These are phyloP conservation scores for Pistacia integerrima DNA, from an alignment of 345 rosid species.

Conservation along the genomic window DNA sequence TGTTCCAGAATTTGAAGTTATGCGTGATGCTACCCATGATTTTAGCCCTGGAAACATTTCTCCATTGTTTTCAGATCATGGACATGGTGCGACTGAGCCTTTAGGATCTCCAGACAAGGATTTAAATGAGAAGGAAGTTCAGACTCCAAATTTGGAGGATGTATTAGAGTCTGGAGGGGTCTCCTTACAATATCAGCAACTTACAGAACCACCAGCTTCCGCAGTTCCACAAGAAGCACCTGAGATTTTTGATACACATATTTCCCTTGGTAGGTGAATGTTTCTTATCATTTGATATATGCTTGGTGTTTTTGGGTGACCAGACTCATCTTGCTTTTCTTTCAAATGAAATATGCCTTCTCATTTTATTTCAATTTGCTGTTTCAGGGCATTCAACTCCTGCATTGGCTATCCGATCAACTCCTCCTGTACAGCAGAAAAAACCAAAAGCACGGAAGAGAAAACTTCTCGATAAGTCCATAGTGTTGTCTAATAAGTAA, in stretches of 20 bases:
- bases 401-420: conserved; percentile 51
- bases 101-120: conserved; percentile 30
- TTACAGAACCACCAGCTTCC: conserved; percentile 45
- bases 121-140: conserved; percentile 43
- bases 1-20: conserved; percentile 56
- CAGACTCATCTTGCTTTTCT: neutral
- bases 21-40: conserved; percentile 54
- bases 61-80: conserved; percentile 25
- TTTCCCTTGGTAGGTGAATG: conserved; percentile 51
- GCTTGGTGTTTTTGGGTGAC: neutral
- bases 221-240: conserved; percentile 42
- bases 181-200: conserved; percentile 45
- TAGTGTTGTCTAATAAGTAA: conserved; percentile 70
- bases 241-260: conserved; percentile 16
- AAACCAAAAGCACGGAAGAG: conserved; percentile 44
- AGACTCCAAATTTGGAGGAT: conserved; percentile 44
- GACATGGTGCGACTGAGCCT: conserved; percentile 28
- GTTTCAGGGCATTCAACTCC: conserved; percentile 58
- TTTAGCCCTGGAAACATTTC: conserved; percentile 33
- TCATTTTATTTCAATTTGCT: conserved; percentile 4
- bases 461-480: conserved; percentile 52
- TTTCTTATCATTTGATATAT: conserved; percentile 7
- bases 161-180: conserved; percentile 38
- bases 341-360: neutral
- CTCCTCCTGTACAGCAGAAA: conserved; percentile 58